These are phyloP conservation scores for Yamadazyma sp. DNA, from an alignment of 805 yeast genomes.

Conservation along the genomic window DNA sequence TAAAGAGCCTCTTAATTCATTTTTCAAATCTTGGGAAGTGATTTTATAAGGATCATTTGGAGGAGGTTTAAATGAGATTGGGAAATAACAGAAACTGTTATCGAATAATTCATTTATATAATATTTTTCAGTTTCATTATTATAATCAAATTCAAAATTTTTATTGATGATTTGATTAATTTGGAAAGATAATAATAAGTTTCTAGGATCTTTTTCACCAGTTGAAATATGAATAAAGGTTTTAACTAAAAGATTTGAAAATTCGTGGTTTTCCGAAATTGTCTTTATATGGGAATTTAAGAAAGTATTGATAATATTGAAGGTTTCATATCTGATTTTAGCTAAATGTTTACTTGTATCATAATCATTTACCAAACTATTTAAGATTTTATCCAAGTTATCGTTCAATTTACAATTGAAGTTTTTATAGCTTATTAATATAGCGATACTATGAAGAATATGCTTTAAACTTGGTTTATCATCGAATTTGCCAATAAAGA, in stretches of 20 bases:
- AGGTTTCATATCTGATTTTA: slow-evolving; percentile 57
- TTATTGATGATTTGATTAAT: slow-evolving; percentile 48
- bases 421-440: slow-evolving; percentile 51
- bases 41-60: slow-evolving; percentile 83
- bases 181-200: slow-evolving; percentile 67
- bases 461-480: slow-evolving; percentile 56
- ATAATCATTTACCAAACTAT: slow-evolving; percentile 36
- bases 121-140: slow-evolving; percentile 32
- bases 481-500: slow-evolving; percentile 63
- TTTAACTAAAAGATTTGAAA: slow-evolving; percentile 45
- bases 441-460: slow-evolving; percentile 51
- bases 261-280: slow-evolving; percentile 11
- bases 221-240: slow-evolving; percentile 66
- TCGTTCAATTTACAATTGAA: slow-evolving; percentile 31
- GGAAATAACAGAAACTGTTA: slow-evolving; percentile 90
- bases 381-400: slow-evolving; percentile 36
- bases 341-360: slow-evolving; percentile 61
- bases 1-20: slow-evolving; percentile 57
- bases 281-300: slow-evolving; percentile 19
- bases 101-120: slow-evolving; percentile 74
- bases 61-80: slow-evolving; percentile 92
- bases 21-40: slow-evolving; percentile 68
- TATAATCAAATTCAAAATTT: slow-evolving; percentile 27
- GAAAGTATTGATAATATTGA: slow-evolving; percentile 33
- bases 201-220: slow-evolving; percentile 94